phyloP scores from a whole-genome alignment of 108 stramenopile genomes.

The Cylindrotheca fusiformis region DNA sequence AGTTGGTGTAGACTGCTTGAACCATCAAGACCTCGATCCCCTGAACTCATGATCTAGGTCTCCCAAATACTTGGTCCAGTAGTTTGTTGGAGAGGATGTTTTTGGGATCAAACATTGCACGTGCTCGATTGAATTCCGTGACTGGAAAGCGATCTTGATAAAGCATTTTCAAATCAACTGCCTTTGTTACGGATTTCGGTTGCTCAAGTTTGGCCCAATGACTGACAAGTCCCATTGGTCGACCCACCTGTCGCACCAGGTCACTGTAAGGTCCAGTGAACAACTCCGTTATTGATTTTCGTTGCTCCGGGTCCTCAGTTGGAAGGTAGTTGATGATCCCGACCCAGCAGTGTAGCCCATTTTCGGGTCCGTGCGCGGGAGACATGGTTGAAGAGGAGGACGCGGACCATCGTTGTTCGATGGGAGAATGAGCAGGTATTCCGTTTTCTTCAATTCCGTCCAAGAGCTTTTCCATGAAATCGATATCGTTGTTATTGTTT shows the following conservation, averaged over 20 bases:
- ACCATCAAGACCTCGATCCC: too few relatives aligned
- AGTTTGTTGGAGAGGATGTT: constrained; percentile 44
- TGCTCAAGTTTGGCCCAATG: constrained; percentile 96
- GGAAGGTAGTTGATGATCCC: constrained; percentile 96
- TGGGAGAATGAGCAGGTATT: constrained; percentile 93
- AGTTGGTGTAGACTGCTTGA: too few relatives aligned
- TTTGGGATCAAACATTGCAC: constrained; percentile 71
- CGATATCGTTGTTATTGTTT: constrained; percentile 70
- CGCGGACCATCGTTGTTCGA: constrained; percentile 97
- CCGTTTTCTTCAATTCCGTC: constrained; percentile 73
- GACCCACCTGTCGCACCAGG: constrained; percentile 65
- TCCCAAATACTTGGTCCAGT: constrained; percentile 45
- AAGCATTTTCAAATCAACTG: constrained; percentile 43
- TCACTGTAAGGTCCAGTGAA: constrained; percentile 80
- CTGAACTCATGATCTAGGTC: constrained; percentile 20
- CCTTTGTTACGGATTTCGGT: constrained; percentile 39
- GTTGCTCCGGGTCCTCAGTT: constrained; percentile 68
- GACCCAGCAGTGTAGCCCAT: constrained; percentile 77
- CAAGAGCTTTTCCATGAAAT: constrained; percentile 80
- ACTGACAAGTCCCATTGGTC: constrained; percentile 61
- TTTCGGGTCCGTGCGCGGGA: constrained; percentile 73
- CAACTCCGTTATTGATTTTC: constrained; percentile 75
- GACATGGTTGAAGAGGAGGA: constrained; percentile 84
- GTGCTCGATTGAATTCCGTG: constrained; percentile 58
- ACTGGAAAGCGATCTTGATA: constrained; percentile 50